Percentiles rank a stretch among this genome's conserved stretches.
Conservation (phyloP, 2,329 filamentous ascomycete species). For the Aspergillus luchuensis region DNA sequence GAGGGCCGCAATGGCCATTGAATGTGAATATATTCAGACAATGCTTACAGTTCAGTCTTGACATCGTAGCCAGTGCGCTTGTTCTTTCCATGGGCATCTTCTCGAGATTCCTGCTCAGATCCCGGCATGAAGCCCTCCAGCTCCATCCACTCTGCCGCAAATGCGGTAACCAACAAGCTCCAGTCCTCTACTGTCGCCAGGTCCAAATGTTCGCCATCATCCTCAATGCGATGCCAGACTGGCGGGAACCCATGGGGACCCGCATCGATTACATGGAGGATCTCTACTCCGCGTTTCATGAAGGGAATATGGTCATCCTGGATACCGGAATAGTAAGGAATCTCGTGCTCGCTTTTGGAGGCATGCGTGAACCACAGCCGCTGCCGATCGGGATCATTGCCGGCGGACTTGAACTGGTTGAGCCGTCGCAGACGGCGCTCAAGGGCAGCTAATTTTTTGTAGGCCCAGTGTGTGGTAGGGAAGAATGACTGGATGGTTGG, state of each 20-base stretch:
- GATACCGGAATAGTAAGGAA: constrained; percentile 56
- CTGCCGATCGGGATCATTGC: constrained; percentile 25
- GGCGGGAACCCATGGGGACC: constrained; percentile 60
- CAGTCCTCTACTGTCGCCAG: constrained; percentile 80
- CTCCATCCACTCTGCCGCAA: constrained; percentile 91
- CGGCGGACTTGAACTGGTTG: constrained; percentile 62
- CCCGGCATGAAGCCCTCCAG: constrained; percentile 59
- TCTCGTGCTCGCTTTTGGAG: constrained; percentile 54
- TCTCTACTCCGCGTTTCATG: constrained; percentile 78
- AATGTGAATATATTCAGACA: constrained; percentile 19
- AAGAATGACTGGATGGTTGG: constrained; percentile 84
- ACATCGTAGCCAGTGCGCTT: constrained; percentile 19
- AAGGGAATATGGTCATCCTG: constrained; percentile 93
- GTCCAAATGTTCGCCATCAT: constrained; percentile 84
- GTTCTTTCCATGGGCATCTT: neutral
- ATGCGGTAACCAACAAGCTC: constrained; percentile 79
- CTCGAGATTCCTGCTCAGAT: neutral
- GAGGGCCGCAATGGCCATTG: neutral
- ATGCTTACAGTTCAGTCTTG: constrained; percentile 48
- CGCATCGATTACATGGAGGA: constrained; percentile 84
- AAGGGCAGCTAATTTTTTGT: constrained; percentile 70
- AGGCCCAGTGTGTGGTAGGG: constrained; percentile 89
- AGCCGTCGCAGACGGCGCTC: constrained; percentile 73
- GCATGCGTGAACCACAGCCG: constrained; percentile 66
- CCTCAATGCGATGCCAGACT: constrained; percentile 84